phyloP scores from a whole-genome alignment of 495 filamentous ascomycete species.

The Geopyxis carbonaria region DNA sequence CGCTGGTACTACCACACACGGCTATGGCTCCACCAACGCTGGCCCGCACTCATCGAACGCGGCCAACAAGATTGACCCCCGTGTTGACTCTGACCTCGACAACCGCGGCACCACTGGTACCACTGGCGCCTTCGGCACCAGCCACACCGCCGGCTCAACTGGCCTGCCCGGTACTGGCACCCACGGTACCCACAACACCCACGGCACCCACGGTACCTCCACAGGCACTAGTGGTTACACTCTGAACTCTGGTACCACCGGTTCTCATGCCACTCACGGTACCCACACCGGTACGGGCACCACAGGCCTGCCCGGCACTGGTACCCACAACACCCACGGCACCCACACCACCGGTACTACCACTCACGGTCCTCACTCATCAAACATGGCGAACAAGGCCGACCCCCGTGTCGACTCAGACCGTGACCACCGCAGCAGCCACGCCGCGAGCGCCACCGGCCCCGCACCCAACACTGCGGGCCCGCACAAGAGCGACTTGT shows the following conservation, averaged over 20 bases:
- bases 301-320: slow-evolving; percentile 8
- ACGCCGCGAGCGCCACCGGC: slow-evolving; percentile 4
- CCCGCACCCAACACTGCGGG: slow-evolving; percentile 27
- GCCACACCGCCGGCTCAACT: slow-evolving; percentile 27
- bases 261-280: slow-evolving; percentile 16
- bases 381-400: slow-evolving; percentile 25
- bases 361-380: slow-evolving; percentile 24
- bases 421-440: slow-evolving; percentile 22
- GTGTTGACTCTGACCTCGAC: slow-evolving; percentile 33
- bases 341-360: too few relatives aligned
- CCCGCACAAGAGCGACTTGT: slow-evolving; percentile 32
- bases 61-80: slow-evolving; percentile 35
- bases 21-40: slow-evolving; percentile 10
- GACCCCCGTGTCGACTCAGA: slow-evolving; percentile 25
- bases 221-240: slow-evolving; percentile 4
- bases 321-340: too few relatives aligned
- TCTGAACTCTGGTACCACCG: not conserved
- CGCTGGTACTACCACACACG: slow-evolving; percentile 12
- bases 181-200: slow-evolving; percentile 10
- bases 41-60: slow-evolving; percentile 28
- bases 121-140: slow-evolving; percentile 18
- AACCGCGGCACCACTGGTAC: slow-evolving; percentile 27
- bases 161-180: slow-evolving; percentile 31
- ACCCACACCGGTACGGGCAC: slow-evolving; percentile 23
- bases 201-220: slow-evolving; percentile 10